These are phyloP conservation scores for Penicillium samsonianum DNA, from an alignment of 495 filamentous ascomycete genomes.

Conservation along the genomic window DNA sequence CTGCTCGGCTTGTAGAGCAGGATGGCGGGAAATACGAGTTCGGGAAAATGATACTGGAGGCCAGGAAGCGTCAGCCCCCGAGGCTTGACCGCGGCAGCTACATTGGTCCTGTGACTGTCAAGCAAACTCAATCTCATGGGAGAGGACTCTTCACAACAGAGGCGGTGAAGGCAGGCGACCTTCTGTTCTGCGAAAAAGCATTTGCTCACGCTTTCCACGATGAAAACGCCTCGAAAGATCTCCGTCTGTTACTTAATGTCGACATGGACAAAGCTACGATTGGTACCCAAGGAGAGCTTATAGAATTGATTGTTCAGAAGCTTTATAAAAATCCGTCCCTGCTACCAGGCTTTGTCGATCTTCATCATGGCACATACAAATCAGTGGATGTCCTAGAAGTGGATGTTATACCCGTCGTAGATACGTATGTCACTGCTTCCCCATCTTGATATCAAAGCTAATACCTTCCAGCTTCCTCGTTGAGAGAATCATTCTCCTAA, in stretches of 20 bases:
- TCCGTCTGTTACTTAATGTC: conserved; percentile 37
- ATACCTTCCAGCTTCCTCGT: conserved; percentile 39
- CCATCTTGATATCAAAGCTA: conserved; percentile 4
- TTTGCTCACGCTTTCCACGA: conserved; percentile 41
- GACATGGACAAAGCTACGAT: conserved; percentile 27
- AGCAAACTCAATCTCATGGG: conserved; percentile 29
- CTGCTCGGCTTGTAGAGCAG: conserved; percentile 24
- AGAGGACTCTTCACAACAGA: conserved; percentile 52
- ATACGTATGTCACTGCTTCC: conserved; percentile 40
- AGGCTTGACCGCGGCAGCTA: conserved; percentile 51
- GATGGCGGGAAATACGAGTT: conserved; percentile 46
- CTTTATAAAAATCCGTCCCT: conserved; percentile 53
- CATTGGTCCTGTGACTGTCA: conserved; percentile 34
- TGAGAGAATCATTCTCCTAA: conserved; percentile 47
- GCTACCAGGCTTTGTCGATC: conserved; percentile 34
- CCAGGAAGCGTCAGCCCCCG: conserved; percentile 30
- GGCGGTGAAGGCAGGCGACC: conserved; percentile 51
- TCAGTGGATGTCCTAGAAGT: conserved; percentile 34
- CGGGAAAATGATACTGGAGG: conserved; percentile 38
- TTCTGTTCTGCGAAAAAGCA: conserved; percentile 59
- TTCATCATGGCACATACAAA: conserved; percentile 46
- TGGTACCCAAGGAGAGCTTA: conserved; percentile 40
- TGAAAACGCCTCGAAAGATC: neutral
- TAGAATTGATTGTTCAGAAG: conserved; percentile 44
- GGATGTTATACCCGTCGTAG: conserved; percentile 51